These are phyloP conservation scores for Alnus rubra DNA, from an alignment of 306 rosid species.

Conservation along the genomic window DNA sequence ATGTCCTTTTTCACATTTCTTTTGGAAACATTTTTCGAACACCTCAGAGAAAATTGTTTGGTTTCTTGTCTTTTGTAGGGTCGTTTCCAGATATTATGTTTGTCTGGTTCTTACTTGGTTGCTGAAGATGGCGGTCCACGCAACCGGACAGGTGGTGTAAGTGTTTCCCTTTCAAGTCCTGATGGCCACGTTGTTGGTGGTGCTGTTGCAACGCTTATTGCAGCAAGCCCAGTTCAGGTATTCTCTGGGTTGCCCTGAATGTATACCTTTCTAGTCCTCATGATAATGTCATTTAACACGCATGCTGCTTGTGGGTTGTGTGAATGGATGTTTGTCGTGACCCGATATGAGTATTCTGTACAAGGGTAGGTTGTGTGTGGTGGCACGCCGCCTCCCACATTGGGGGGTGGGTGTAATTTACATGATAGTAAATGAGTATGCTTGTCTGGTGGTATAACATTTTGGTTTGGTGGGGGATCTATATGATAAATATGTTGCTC, in stretches of 20 bases:
- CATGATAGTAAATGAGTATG: background rate
- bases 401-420: no score
- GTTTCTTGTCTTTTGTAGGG: slow-evolving; percentile 53
- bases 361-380: no score
- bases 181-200: slow-evolving; percentile 93
- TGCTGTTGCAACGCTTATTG: slow-evolving; percentile 68
- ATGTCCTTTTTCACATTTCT: background rate
- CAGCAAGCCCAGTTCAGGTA: slow-evolving; percentile 94
- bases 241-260: slow-evolving; percentile 21
- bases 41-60: slow-evolving; percentile 7
- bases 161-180: slow-evolving; percentile 80
- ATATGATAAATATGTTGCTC: background rate
- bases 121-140: slow-evolving; percentile 92
- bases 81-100: slow-evolving; percentile 79
- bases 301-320: background rate
- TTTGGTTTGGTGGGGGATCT: background rate
- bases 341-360: background rate
- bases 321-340: background rate
- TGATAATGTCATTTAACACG: background rate
- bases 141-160: slow-evolving; percentile 77
- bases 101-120: slow-evolving; percentile 97
- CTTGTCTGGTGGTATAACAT: slow-evolving; percentile 2
- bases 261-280: background rate
- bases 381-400: no score
- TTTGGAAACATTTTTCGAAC: background rate